Evolutionary conservation across 306 rosid species (phyloP).

Genomic region (Cucumis cinereus): DNA sequence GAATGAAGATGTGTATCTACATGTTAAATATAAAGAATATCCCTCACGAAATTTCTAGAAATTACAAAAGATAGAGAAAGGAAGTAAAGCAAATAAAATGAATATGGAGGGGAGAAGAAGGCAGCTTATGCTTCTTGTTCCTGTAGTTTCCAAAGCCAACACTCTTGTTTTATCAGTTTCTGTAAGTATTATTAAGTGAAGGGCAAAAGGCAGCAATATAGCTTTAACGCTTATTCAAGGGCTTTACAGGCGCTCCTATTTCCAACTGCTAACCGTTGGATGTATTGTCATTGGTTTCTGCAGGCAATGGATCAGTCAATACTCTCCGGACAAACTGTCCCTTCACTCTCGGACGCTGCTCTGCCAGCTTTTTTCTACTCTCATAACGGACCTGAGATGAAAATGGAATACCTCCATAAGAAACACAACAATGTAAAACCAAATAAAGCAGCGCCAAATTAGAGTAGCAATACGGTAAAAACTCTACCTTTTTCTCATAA

Average conservation of each 20-base stretch:
- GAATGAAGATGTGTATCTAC: slow-evolving; percentile 8
- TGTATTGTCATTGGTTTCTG: slow-evolving; percentile 26
- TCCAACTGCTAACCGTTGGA: slow-evolving; percentile 17
- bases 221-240: not conserved
- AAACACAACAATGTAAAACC: slow-evolving; percentile 4
- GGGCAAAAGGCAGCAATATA: not conserved
- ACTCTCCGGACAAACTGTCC: slow-evolving; percentile 90
- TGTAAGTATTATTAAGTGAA: not conserved
- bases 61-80: not conserved
- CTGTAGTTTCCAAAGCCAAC: not conserved
- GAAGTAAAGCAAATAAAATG: not conserved
- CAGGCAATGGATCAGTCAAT: slow-evolving; percentile 21
- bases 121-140: slow-evolving; percentile 20
- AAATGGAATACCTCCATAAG: slow-evolving; percentile 8
- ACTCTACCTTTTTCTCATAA: slow-evolving; percentile 75
- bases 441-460: not conserved
- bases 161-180: not conserved
- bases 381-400: slow-evolving; percentile 76
- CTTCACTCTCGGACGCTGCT: slow-evolving; percentile 93
- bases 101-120: slow-evolving; percentile 7
- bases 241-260: slow-evolving; percentile 8
- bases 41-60: not conserved
- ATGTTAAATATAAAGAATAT: slow-evolving; percentile 16
- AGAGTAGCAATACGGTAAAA: not conserved
- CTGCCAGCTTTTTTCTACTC: slow-evolving; percentile 97